Evolutionary conservation across 768 basidiomycete species (phyloP).

Genomic region (Xerocomus brunneocitrinus): DNA sequence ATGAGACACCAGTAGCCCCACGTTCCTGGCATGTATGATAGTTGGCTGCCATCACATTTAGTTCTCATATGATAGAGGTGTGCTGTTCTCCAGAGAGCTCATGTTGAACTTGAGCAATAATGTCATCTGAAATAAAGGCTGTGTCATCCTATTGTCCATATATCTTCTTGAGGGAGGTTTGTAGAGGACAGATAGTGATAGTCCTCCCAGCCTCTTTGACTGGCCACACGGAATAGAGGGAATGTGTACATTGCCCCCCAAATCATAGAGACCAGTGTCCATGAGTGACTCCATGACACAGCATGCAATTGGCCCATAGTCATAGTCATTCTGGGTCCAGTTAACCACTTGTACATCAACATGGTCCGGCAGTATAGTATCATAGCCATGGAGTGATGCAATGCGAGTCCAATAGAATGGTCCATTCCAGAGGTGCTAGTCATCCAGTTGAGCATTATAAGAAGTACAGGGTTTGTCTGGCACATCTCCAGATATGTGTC

Average conservation of each 20-base stretch:
- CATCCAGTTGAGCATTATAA: neutral
- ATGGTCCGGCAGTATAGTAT: neutral
- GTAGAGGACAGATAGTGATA: neutral
- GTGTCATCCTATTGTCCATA: slow-evolving; percentile 3
- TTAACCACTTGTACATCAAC: neutral
- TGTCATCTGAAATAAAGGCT: neutral
- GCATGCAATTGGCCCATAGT: slow-evolving; percentile 9
- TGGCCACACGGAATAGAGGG: neutral
- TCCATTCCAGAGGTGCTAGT: neutral
- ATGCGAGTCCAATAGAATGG: neutral
- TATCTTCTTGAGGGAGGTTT: neutral
- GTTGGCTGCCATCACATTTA: neutral
- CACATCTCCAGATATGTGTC: neutral
- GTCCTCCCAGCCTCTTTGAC: slow-evolving; percentile 2
- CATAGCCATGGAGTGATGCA: neutral
- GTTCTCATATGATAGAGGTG: neutral
- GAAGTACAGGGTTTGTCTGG: neutral
- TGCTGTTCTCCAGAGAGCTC: slow-evolving; percentile 1
- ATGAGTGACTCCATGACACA: slow-evolving; percentile 2
- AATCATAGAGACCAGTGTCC: neutral
- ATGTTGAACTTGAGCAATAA: neutral
- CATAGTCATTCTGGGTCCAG: neutral
- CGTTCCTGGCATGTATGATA: neutral
- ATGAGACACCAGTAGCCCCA: neutral
- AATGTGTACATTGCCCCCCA: neutral